Evolutionary conservation across 2,329 filamentous ascomycete species (phyloP).

Genomic region (Microsporum ferrugineum): DNA sequence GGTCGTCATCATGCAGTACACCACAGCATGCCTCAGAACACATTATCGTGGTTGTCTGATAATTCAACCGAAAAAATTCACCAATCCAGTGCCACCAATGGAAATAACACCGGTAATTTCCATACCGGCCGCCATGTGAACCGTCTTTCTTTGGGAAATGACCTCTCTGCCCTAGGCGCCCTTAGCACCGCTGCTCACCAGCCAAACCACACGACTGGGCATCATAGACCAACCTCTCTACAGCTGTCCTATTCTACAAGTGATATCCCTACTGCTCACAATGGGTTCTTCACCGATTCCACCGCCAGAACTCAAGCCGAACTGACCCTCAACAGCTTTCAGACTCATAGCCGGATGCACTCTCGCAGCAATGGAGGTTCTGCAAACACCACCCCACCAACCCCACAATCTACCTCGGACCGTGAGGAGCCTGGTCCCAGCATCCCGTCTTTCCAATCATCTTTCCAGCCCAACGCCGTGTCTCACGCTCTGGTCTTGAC

Average conservation of each 20-base stretch:
- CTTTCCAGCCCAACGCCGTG: constrained; percentile 66
- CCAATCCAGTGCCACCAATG: constrained; percentile 16
- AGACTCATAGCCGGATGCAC: constrained; percentile 58
- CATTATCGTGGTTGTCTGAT: constrained; percentile 33
- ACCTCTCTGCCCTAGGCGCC: constrained; percentile 10
- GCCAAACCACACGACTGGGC: constrained; percentile 29
- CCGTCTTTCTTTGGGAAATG: constrained; percentile 36
- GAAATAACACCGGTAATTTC: constrained; percentile 10
- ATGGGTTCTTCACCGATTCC: constrained; percentile 39
- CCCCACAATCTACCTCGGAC: constrained; percentile 24
- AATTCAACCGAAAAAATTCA: constrained; percentile 20
- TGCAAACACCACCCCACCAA: constrained; percentile 8
- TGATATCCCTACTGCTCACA: constrained; percentile 75
- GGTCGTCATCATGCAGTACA: constrained; percentile 57
- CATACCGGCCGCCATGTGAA: constrained; percentile 26
- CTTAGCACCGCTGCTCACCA: constrained; percentile 12
- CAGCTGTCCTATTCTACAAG: constrained; percentile 84
- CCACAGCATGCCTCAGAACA: constrained; percentile 48
- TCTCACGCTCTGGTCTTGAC: constrained; percentile 60
- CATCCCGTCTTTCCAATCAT: constrained; percentile 55
- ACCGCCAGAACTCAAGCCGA: constrained; percentile 49
- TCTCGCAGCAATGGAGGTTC: constrained; percentile 4
- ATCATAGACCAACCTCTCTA: constrained; percentile 39
- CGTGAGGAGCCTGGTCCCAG: constrained; percentile 38
- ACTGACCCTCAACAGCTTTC: constrained; percentile 47